A percentile compares a stretch with the other conserved stretches of the same genome.
Conservation (phyloP, 768 basidiomycete genomes). For the Asterophora lycoperdoides region DNA sequence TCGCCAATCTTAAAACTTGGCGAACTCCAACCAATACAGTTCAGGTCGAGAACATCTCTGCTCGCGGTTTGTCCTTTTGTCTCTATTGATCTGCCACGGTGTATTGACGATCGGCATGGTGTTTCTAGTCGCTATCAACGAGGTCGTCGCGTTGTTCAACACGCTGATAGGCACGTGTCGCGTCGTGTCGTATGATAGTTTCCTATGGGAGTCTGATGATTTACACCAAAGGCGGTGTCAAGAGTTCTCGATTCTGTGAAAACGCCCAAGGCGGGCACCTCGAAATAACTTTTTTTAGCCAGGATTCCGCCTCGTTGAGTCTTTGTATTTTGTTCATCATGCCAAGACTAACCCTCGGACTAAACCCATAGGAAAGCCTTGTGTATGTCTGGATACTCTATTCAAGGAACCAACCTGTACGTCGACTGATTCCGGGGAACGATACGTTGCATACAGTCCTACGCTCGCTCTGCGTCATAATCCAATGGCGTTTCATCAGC, state of each 20-base stretch:
- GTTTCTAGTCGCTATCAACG: conserved; percentile 33
- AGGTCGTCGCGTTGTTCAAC: conserved; percentile 54
- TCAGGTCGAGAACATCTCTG: conserved; percentile 45
- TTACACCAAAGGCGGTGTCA: conserved; percentile 44
- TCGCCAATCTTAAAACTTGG: conserved; percentile 28
- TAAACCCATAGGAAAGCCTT: conserved; percentile 51
- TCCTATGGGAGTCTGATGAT: neutral
- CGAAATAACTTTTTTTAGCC: conserved; percentile 50
- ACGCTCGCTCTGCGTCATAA: neutral
- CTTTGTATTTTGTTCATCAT: neutral
- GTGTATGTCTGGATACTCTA: conserved; percentile 59
- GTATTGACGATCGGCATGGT: neutral
- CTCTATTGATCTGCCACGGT: neutral
- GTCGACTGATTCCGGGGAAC: conserved; percentile 23
- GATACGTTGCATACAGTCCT: conserved; percentile 12
- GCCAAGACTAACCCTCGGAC: neutral
- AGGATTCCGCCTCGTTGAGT: conserved; percentile 51
- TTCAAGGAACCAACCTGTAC: conserved; percentile 54
- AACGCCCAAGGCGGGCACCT: conserved; percentile 37
- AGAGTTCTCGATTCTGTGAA: conserved; percentile 38
- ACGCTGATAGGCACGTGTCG: conserved; percentile 46
- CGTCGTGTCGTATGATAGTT: neutral
- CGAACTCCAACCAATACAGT: conserved; percentile 39
- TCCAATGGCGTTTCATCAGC: conserved; percentile 16
- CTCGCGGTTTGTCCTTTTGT: conserved; percentile 27